Percentiles rank a stretch among this genome's conserved stretches.
phyloP scores from a whole-genome alignment of 2,329 filamentous ascomycete genomes.

The Colletotrichum lentis region DNA sequence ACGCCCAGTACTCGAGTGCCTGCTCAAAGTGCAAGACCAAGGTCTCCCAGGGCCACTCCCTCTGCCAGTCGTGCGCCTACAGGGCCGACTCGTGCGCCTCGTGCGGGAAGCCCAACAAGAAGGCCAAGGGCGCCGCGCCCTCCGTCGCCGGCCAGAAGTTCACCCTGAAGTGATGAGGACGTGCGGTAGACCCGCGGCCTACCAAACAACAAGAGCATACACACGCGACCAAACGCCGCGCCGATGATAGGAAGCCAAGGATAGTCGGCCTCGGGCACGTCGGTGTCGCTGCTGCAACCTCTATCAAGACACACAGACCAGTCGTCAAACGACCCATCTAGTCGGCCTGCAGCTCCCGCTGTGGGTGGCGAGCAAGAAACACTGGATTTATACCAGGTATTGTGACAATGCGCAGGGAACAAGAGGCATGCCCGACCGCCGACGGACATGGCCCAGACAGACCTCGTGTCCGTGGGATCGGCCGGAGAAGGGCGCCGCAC shows the following conservation, averaged over 20 bases:
- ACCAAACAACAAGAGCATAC: not conserved
- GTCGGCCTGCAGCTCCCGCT: not conserved
- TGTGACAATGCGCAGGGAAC: not conserved
- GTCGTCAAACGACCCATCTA: not conserved
- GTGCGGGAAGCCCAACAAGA: slow-evolving; percentile 68
- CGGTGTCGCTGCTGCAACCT: no score
- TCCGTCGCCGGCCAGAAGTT: slow-evolving; percentile 69
- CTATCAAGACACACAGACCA: not conserved
- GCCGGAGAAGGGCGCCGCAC: not conserved
- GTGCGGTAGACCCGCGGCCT: not conserved
- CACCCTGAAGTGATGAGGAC: slow-evolving; percentile 65
- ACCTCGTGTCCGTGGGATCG: not conserved
- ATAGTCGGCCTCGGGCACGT: not conserved
- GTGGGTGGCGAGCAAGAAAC: not conserved
- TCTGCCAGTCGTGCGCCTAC: slow-evolving; percentile 70
- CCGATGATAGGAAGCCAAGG: not conserved
- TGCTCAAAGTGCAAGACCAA: slow-evolving; percentile 71
- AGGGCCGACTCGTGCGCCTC: slow-evolving; percentile 68
- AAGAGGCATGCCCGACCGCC: not conserved
- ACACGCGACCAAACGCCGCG: not conserved
- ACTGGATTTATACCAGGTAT: not conserved
- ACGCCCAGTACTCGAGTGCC: slow-evolving; percentile 68
- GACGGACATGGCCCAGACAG: not conserved
- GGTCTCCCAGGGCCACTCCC: slow-evolving; percentile 67
- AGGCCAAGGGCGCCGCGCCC: slow-evolving; percentile 59